phyloP scores from a whole-genome alignment of 441 rosid genomes.

The Gossypium gossypioides region DNA sequence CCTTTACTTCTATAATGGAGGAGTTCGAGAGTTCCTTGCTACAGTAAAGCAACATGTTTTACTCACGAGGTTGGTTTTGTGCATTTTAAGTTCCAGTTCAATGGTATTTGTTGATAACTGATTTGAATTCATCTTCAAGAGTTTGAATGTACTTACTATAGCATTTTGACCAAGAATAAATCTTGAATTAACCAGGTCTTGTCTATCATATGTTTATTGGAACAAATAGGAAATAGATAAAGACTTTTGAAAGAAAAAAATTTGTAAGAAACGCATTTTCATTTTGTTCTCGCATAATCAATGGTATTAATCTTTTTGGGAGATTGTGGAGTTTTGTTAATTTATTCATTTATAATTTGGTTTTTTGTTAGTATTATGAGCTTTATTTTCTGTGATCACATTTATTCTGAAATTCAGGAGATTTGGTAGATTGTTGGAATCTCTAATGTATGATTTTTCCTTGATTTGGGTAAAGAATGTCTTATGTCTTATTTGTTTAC shows the following conservation, averaged over 20 bases:
- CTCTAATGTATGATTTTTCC: background rate
- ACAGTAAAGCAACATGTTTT: slow-evolving; percentile 72
- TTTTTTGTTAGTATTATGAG: background rate
- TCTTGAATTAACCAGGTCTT: background rate
- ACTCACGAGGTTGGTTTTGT: slow-evolving; percentile 64
- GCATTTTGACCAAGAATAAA: background rate
- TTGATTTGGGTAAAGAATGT: background rate
- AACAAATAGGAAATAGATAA: background rate
- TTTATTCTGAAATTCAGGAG: background rate
- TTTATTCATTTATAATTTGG: background rate
- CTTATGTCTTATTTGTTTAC: background rate
- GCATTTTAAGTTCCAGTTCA: background rate
- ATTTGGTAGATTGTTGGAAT: background rate
- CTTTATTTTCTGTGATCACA: background rate
- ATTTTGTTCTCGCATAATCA: background rate
- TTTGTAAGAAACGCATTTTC: background rate
- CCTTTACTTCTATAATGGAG: slow-evolving; percentile 89
- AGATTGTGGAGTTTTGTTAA: background rate
- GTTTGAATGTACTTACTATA: background rate
- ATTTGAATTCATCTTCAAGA: background rate
- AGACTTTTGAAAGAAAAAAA: background rate
- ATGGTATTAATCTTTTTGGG: background rate
- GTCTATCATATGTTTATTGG: background rate
- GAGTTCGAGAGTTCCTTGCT: slow-evolving; percentile 87
- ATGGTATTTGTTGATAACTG: background rate